Conservation (phyloP, 1,284 basidiomycete genomes). For the Schizophyllum amplum region DNA sequence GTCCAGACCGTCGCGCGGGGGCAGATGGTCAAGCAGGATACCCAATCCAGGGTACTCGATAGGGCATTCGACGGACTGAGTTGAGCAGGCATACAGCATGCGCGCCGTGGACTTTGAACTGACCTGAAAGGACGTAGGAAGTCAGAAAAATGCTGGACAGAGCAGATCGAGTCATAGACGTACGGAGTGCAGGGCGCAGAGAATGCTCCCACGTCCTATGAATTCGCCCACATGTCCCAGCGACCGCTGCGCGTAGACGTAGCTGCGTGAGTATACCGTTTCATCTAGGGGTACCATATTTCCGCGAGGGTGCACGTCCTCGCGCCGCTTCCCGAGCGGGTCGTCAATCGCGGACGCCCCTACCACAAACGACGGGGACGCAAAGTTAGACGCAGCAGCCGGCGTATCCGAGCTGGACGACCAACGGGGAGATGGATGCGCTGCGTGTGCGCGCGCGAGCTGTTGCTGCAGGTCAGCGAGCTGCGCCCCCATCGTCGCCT, state of each 20-base stretch:
- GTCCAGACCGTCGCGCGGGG: conserved; percentile 21
- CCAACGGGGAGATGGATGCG: neutral
- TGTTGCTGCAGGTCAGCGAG: neutral
- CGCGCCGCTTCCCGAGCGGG: neutral
- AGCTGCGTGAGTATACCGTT: neutral
- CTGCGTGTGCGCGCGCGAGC: neutral
- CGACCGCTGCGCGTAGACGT: conserved; percentile 20
- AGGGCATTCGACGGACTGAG: conserved; percentile 22
- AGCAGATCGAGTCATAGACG: conserved; percentile 7
- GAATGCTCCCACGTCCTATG: conserved; percentile 28
- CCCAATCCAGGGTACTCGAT: conserved; percentile 18
- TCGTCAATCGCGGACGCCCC: neutral
- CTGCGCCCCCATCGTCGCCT: conserved; percentile 18
- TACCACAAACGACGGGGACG: neutral
- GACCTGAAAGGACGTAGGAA: conserved; percentile 18
- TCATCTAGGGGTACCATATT: neutral
- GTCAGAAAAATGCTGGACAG: conserved; percentile 1
- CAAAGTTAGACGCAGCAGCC: neutral
- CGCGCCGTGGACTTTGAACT: conserved; percentile 23
- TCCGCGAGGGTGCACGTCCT: neutral
- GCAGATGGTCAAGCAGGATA: conserved; percentile 24
- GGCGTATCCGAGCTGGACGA: neutral
- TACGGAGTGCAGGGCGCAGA: conserved; percentile 31
- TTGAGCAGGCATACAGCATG: conserved; percentile 29
- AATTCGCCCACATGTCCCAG: conserved; percentile 33